These are phyloP conservation scores for Trypanosoma scelopori DNA, from an alignment of 208 protist species.

Conservation along the genomic window DNA sequence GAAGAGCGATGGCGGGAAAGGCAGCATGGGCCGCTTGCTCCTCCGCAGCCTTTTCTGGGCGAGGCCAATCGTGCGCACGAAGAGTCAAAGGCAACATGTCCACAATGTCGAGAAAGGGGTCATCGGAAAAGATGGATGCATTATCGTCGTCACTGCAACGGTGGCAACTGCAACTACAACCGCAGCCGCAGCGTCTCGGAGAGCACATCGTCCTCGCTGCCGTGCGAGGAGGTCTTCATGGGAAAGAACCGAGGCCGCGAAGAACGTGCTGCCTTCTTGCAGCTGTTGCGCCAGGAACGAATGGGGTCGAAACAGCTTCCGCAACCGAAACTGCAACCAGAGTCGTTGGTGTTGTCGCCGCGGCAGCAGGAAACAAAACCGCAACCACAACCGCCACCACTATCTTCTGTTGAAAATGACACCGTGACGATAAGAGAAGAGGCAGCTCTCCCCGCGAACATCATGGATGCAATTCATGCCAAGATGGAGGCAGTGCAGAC, in stretches of 20 bases:
- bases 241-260: neutral
- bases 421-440: neutral
- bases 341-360: no score
- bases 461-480: slow-evolving; percentile 1
- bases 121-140: neutral
- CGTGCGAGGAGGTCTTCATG: neutral
- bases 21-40: neutral
- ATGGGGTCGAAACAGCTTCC: neutral
- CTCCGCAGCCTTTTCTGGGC: no score
- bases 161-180: neutral
- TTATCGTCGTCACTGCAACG: neutral
- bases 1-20: slow-evolving; percentile 14
- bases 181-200: neutral
- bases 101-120: neutral
- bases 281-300: neutral
- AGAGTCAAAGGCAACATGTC: no score
- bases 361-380: no score
- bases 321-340: neutral
- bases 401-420: neutral
- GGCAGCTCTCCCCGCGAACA: neutral
- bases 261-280: neutral
- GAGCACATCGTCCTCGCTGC: neutral
- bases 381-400: no score
- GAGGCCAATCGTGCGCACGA: no score
- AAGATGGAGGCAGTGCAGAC: slow-evolving; percentile 8